Evolutionary conservation across 2,329 filamentous ascomycete genomes (phyloP), one percentile per base, ranked within the genome.

Genomic region (Lachnellula cervina): DNA sequence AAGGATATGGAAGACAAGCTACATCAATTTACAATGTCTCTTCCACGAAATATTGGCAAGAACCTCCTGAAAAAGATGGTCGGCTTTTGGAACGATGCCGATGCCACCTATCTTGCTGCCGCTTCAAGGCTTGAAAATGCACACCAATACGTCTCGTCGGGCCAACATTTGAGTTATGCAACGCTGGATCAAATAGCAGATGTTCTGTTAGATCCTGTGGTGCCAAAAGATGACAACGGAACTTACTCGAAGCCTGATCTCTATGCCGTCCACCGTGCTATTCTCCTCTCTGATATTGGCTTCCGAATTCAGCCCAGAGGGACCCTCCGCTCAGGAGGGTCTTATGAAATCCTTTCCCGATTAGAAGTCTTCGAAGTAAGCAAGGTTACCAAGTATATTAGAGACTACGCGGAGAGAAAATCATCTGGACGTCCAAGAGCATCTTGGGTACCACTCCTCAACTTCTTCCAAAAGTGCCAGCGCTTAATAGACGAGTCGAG

Each of bases 251-350:
- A 77, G 1, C 65, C 76, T 28, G 77, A 79, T 8, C 71, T 90
- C 5, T 88, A 90, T 64, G 88, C 89, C 4, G 82, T 91, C 6
- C 86, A 90, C 62, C 81, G 81, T 54, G 80, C 85, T 8, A 68
- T 93, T 7, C 69, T 78, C 23, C 75, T 78, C 42, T 79, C 84
- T 57, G 82, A 85, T 8, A 76, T 83, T 52, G 81, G 77, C 28
- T 89, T 91, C 66, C 76, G 77, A 59, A 80, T 68, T n/a, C 76
- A 79, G 59, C 62, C 58, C 69, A 77, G 70, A 23, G 58, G 61
- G 64, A 79, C 59, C 68, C 78, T 71, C 70, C 78, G 70, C 67
- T 68, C 76, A 66, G 83, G 72, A 65, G 79, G 71, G 69, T 80
- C 88, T 32, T 88, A 87, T 63, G 80, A 85, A 59, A 77, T 92